Evolutionary conservation across 208 protist genomes (phyloP).

Genomic region (Wallacemonas collosoma): DNA sequence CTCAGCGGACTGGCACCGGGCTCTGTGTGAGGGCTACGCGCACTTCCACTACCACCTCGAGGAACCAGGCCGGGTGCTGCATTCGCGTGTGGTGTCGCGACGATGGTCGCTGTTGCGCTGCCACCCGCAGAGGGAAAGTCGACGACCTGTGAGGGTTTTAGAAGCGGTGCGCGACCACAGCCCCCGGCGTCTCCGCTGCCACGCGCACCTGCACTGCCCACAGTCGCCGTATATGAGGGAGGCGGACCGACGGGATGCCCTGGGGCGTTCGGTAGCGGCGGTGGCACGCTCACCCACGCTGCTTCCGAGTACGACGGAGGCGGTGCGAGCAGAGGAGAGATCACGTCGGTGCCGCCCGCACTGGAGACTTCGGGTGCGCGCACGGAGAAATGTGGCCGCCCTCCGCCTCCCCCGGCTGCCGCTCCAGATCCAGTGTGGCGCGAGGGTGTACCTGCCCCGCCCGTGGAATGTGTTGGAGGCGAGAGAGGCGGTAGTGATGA

Average conservation of each 20-base stretch:
- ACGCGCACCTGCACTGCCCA: neutral
- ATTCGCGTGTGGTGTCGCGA: no score
- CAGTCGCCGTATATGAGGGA: neutral
- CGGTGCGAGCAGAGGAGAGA: neutral
- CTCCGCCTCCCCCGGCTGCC: neutral
- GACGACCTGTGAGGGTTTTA: neutral
- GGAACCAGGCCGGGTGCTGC: neutral
- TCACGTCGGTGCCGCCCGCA: neutral
- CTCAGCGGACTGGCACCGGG: neutral
- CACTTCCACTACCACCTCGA: neutral
- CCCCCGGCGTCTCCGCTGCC: no score
- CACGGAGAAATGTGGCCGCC: neutral
- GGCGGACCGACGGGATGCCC: neutral
- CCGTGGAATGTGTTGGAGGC: neutral
- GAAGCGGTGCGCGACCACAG: no score
- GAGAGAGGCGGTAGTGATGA: neutral
- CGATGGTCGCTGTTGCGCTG: neutral
- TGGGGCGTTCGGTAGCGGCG: neutral
- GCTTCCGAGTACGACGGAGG: slow-evolving; percentile 10
- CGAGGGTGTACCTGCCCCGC: neutral
- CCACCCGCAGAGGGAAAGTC: neutral
- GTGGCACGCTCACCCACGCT: neutral
- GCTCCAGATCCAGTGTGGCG: neutral
- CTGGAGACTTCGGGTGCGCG: neutral
- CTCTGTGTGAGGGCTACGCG: no score